Percentiles rank a stretch among this genome's conserved stretches.
phyloP scores from a whole-genome alignment of 306 rosid genomes.

The Phaseolus lunatus region DNA sequence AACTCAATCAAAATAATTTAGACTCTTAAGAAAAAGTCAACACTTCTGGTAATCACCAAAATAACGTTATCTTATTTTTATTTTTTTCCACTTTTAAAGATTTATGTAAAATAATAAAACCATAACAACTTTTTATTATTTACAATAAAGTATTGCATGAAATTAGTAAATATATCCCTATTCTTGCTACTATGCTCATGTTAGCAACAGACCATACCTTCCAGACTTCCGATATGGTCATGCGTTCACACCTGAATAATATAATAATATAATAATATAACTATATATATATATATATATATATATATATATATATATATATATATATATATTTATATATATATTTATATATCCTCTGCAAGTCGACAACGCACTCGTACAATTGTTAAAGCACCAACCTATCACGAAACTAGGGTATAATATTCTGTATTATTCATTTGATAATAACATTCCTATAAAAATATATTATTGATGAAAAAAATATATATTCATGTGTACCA shows the following conservation, averaged over 20 bases:
- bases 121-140: neutral
- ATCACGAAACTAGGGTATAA: slow-evolving; percentile 13
- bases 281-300: too few species aligned
- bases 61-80: neutral
- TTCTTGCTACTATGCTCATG: neutral
- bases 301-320: too few species aligned
- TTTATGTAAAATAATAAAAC: neutral
- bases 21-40: neutral
- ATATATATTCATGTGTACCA: slow-evolving; percentile 23
- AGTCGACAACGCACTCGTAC: neutral
- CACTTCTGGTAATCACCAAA: neutral
- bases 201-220: slow-evolving; percentile 6
- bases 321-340: too few species aligned
- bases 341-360: neutral
- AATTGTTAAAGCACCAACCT: slow-evolving; percentile 40
- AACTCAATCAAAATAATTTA: too few species aligned
- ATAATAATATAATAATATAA: neutral
- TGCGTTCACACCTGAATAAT: neutral
- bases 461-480: neutral
- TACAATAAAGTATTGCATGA: neutral
- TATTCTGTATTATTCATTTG: neutral
- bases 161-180: neutral
- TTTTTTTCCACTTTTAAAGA: neutral
- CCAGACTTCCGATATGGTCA: neutral
- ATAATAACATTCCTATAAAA: slow-evolving; percentile 33